A percentile compares a stretch with the other conserved stretches of the same genome.
These are phyloP conservation scores for Selenicereus undatus DNA, from an alignment of 148 eudicot species.

Conservation along the genomic window DNA sequence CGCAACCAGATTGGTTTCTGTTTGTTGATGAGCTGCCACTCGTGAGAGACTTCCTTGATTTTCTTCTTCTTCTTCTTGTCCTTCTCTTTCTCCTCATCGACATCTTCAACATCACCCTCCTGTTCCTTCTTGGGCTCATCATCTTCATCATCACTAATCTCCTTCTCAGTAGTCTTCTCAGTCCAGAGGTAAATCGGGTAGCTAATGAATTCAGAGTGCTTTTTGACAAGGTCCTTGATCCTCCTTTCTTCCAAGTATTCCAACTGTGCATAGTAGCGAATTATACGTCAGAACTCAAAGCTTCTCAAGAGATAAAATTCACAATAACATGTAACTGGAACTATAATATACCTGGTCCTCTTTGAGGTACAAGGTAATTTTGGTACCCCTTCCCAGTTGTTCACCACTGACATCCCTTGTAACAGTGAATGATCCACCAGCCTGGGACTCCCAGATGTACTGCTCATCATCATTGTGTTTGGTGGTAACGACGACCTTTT, in stretches of 20 bases:
- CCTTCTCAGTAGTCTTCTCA: constrained; percentile 84
- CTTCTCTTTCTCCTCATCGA: constrained; percentile 75
- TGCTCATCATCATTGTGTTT: constrained; percentile 92
- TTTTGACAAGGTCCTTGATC: constrained; percentile 87
- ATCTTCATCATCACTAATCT: constrained; percentile 84
- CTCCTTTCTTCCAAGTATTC: constrained; percentile 91
- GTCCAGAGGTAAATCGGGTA: constrained; percentile 95
- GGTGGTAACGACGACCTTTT: constrained; percentile 81
- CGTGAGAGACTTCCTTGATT: constrained; percentile 82
- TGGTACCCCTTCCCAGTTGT: constrained; percentile 84
- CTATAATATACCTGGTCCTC: constrained; percentile 64
- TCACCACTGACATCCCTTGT: constrained; percentile 73
- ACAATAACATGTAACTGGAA: neutral
- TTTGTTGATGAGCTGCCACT: constrained; percentile 84
- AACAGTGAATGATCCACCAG: constrained; percentile 86
- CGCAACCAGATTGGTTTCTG: constrained; percentile 93
- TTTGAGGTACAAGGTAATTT: constrained; percentile 82
- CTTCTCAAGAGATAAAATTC: neutral
- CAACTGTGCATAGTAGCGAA: constrained; percentile 34
- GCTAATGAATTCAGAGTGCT: constrained; percentile 92
- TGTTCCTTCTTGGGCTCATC: constrained; percentile 74
- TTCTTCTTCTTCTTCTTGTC: constrained; percentile 68
- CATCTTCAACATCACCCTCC: constrained; percentile 76
- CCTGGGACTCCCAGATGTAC: constrained; percentile 87
- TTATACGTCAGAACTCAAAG: neutral